Percentiles rank a stretch among this genome's conserved stretches.
Evolutionary conservation across 2,329 filamentous ascomycete genomes (phyloP).

Genomic region (Colletotrichum zoysiae): DNA sequence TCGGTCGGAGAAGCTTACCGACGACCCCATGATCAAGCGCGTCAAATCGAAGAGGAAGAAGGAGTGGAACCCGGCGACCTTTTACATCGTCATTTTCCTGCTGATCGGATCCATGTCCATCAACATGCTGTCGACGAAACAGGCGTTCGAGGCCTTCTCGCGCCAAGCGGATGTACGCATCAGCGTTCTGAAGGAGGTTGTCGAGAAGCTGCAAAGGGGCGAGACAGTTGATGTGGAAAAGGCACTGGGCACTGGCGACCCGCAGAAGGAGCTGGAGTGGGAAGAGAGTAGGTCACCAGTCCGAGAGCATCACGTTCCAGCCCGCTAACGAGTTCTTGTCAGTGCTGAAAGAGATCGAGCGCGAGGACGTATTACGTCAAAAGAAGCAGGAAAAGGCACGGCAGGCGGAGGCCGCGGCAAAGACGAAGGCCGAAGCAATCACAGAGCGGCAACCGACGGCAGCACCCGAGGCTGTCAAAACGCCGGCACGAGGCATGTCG

Average conservation of each 20-base stretch:
- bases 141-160: conserved; percentile 78
- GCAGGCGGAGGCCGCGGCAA: conserved; percentile 34
- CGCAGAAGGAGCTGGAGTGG: conserved; percentile 85
- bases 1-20: conserved; percentile 56
- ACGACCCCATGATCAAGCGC: conserved; percentile 48
- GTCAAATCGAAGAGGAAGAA: conserved; percentile 63
- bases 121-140: conserved; percentile 85
- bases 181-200: conserved; percentile 78
- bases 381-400: conserved; percentile 57
- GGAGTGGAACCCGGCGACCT: conserved; percentile 85
- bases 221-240: conserved; percentile 89
- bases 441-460: conserved; percentile 37
- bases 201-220: conserved; percentile 76
- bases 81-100: conserved; percentile 84
- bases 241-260: conserved; percentile 82
- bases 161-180: conserved; percentile 86
- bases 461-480: conserved; percentile 38
- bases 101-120: conserved; percentile 97
- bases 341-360: conserved; percentile 77
- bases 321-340: conserved; percentile 37
- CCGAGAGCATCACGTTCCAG: background rate
- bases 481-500: conserved; percentile 51
- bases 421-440: conserved; percentile 44
- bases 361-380: conserved; percentile 67
- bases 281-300: conserved; percentile 75